Conservation (phyloP, 805 yeast genomes). For the Ogataea naganishii region DNA sequence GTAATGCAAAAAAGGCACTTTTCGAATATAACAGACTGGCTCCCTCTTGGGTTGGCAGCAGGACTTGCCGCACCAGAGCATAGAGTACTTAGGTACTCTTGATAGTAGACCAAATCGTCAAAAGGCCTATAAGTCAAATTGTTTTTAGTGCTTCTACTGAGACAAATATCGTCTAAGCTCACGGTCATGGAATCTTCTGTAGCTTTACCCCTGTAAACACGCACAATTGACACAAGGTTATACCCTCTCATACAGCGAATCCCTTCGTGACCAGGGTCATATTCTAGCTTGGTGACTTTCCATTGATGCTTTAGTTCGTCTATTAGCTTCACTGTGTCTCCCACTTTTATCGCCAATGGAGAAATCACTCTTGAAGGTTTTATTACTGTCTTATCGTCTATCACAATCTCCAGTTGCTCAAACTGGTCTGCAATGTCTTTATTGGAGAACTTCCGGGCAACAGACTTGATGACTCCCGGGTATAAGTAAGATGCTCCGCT, state of each 20-base stretch:
- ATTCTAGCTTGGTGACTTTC: constrained; percentile 38
- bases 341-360: constrained; percentile 46
- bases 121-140: constrained; percentile 6
- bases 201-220: constrained; percentile 34
- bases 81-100: neutral
- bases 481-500: constrained; percentile 5
- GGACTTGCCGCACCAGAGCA: constrained; percentile 1
- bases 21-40: neutral
- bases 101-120: constrained; percentile 1
- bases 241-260: constrained; percentile 56
- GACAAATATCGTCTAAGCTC: constrained; percentile 1
- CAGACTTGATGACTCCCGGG: constrained; percentile 6
- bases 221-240: constrained; percentile 37
- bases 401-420: constrained; percentile 18
- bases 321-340: constrained; percentile 37
- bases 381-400: constrained; percentile 25
- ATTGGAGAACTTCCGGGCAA: constrained; percentile 2
- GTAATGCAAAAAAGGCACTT: neutral
- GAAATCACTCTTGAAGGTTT: constrained; percentile 23
- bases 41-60: neutral
- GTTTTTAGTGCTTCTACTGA: constrained; percentile 4
- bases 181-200: constrained; percentile 14
- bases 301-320: constrained; percentile 24
- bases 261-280: constrained; percentile 7
- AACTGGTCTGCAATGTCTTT: neutral